A percentile compares a stretch with the other conserved stretches of the same genome.
These are phyloP conservation scores for Pleomassaria siparia DNA, from an alignment of 2,329 filamentous ascomycete species.

Conservation along the genomic window DNA sequence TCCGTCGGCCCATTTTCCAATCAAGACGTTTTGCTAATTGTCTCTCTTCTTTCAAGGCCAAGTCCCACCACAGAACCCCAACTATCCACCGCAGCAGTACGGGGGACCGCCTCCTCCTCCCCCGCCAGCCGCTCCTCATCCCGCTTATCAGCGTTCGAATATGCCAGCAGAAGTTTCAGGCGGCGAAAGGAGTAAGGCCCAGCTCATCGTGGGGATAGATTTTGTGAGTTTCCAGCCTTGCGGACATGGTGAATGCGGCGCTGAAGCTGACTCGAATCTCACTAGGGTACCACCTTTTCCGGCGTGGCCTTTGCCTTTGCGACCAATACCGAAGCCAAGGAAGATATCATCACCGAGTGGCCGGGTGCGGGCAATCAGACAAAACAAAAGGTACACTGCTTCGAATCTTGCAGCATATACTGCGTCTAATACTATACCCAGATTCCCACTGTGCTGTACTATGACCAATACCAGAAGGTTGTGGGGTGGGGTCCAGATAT, in stretches of 20 bases:
- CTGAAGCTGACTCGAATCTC: slow-evolving; percentile 16
- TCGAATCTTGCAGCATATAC: not conserved
- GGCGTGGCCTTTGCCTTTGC: slow-evolving; percentile 92
- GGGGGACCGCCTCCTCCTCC: slow-evolving; percentile 27
- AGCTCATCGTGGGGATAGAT: slow-evolving; percentile 97
- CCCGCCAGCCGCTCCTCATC: slow-evolving; percentile 35
- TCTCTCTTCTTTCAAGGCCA: no score
- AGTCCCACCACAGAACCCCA: no score
- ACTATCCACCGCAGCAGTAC: slow-evolving; percentile 17
- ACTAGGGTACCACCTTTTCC: slow-evolving; percentile 92
- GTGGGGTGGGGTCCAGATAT: slow-evolving; percentile 99
- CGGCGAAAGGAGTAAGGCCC: slow-evolving; percentile 86
- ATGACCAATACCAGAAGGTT: slow-evolving; percentile 98
- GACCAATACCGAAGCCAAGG: slow-evolving; percentile 95
- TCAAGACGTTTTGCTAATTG: no score
- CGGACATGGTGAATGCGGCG: slow-evolving; percentile 39
- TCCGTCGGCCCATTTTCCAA: no score
- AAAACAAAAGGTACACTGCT: slow-evolving; percentile 81
- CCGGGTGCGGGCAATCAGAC: slow-evolving; percentile 95
- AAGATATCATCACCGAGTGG: slow-evolving; percentile 99
- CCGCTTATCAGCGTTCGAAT: slow-evolving; percentile 36
- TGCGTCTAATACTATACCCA: slow-evolving; percentile 40
- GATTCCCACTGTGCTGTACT: slow-evolving; percentile 99
- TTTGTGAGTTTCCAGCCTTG: slow-evolving; percentile 64
- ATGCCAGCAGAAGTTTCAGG: slow-evolving; percentile 78